A percentile compares a stretch with the other conserved stretches of the same genome.
These are phyloP conservation scores for Sparassis latifolia DNA, from an alignment of 1,284 basidiomycete species.

Conservation along the genomic window DNA sequence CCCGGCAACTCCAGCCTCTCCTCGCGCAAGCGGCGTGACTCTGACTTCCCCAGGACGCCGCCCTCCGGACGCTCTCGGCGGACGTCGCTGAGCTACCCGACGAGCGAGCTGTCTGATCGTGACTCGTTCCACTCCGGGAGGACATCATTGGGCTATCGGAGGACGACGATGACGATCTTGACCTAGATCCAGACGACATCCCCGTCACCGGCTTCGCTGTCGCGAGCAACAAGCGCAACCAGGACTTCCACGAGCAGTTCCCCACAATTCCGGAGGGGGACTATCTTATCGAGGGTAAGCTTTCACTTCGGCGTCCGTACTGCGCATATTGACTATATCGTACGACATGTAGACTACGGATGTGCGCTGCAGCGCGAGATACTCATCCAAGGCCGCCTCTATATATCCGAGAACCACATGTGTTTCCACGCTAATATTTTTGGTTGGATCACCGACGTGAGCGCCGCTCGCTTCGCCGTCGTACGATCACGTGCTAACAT, in stretches of 20 bases:
- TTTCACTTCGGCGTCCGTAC: neutral
- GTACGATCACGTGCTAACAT: too few relatives aligned
- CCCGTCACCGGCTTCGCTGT: constrained; percentile 93
- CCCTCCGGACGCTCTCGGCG: constrained; percentile 18
- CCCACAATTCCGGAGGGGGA: constrained; percentile 88
- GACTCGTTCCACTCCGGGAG: constrained; percentile 24
- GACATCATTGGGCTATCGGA: constrained; percentile 18
- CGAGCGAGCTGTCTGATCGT: constrained; percentile 24
- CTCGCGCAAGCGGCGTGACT: constrained; percentile 8
- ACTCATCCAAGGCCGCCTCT: constrained; percentile 91
- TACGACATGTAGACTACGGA: constrained; percentile 73
- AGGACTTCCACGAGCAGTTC: constrained; percentile 95
- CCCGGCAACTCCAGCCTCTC: constrained; percentile 9
- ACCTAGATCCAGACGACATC: constrained; percentile 63
- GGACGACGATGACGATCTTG: constrained; percentile 38
- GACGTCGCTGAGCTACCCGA: constrained; percentile 20
- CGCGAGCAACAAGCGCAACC: constrained; percentile 90
- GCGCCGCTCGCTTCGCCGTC: constrained; percentile 20
- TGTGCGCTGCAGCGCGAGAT: constrained; percentile 96
- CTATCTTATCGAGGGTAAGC: constrained; percentile 92
- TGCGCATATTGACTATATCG: constrained; percentile 6
- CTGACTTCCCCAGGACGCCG: constrained; percentile 12
- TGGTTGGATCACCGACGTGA: constrained; percentile 95
- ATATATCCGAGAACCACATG: constrained; percentile 97
- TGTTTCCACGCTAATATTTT: constrained; percentile 99